Evolutionary conservation across 2,329 filamentous ascomycete genomes (phyloP).

Genomic region (Cladosporium sp.): DNA sequence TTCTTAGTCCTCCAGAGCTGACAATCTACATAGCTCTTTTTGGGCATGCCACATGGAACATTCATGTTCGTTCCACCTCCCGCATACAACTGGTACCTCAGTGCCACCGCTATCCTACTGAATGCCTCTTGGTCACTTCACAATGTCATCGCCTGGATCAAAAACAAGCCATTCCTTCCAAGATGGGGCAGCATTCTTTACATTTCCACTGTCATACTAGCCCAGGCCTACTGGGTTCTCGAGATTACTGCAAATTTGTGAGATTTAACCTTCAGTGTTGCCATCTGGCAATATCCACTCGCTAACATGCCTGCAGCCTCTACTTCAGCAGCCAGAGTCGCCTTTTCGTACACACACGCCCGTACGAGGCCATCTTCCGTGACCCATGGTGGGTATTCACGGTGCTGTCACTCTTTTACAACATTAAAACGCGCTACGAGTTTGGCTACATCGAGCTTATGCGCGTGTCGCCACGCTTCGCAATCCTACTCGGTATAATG

Average conservation of each 20-base stretch:
- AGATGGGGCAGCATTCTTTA: conserved; percentile 49
- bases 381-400: conserved; percentile 69
- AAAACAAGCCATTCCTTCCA: conserved; percentile 55
- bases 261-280: conserved; percentile 3
- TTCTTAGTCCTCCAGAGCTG: no score
- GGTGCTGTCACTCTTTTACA: conserved; percentile 56
- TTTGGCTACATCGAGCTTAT: conserved; percentile 54
- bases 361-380: conserved; percentile 57
- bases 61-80: conserved; percentile 56
- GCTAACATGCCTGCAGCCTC: conserved; percentile 26
- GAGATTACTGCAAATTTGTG: conserved; percentile 62
- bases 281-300: background rate
- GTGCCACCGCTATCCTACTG: conserved; percentile 55
- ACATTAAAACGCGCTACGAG: conserved; percentile 59
- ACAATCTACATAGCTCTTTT: conserved; percentile 41
- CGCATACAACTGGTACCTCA: conserved; percentile 61
- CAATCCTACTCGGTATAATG: conserved; percentile 59
- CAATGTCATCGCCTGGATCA: conserved; percentile 65
- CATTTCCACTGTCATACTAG: conserved; percentile 55
- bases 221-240: conserved; percentile 60
- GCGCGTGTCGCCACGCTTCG: conserved; percentile 60
- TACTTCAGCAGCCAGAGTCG: conserved; percentile 47
- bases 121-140: conserved; percentile 62
- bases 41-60: conserved; percentile 54
- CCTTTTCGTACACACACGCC: conserved; percentile 53